phyloP scores from a whole-genome alignment of 202 grass and related monocot species.

The Carex sylvatica region DNA sequence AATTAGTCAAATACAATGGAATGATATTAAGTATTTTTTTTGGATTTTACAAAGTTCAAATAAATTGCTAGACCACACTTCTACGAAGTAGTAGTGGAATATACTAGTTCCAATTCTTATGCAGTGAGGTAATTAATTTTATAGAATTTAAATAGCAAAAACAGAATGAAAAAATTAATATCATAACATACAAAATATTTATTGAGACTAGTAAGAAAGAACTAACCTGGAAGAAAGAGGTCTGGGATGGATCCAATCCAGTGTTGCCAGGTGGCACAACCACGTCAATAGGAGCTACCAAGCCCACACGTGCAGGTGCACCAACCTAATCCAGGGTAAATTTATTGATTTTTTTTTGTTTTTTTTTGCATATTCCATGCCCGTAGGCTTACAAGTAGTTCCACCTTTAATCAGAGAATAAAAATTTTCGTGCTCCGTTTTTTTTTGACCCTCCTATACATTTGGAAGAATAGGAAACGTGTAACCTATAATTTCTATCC shows the following conservation, averaged over 20 bases:
- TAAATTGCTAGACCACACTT: not conserved
- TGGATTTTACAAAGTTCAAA: not conserved
- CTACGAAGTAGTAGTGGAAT: not conserved
- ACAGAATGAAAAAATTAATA: not conserved
- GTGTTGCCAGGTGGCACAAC: conserved; percentile 87
- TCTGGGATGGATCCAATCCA: conserved; percentile 89
- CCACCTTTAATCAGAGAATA: no score
- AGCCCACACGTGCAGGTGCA: conserved; percentile 85
- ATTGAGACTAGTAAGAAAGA: not conserved
- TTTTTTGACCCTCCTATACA: no score
- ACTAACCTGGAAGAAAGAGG: conserved; percentile 86
- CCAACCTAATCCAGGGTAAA: conserved; percentile 50
- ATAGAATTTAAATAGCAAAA: not conserved
- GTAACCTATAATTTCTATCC: no score
- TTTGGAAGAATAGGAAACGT: no score
- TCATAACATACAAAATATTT: not conserved
- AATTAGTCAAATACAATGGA: not conserved
- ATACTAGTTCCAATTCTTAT: not conserved
- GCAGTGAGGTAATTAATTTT: not conserved
- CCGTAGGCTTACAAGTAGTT: no score
- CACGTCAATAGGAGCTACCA: conserved; percentile 82
- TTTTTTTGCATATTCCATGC: no score
- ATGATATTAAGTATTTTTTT: not conserved
- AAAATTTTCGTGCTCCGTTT: no score
- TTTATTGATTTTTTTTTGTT: no score